Conservation (phyloP, 108 stramenopile genomes). For the Cyclotella kingstonii region DNA sequence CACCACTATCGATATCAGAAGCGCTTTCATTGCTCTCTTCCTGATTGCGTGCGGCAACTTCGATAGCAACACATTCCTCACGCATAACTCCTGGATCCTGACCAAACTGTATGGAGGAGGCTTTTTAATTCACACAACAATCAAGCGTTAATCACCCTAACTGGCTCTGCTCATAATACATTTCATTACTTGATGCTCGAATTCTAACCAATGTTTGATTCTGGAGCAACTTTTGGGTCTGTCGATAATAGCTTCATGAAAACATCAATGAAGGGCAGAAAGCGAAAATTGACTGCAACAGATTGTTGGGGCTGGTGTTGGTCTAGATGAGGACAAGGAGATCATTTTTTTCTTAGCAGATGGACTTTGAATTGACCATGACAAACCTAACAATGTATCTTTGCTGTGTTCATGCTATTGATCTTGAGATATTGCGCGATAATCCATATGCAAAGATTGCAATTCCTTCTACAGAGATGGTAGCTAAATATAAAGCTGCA, state of each 20-base stretch:
- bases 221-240: not conserved
- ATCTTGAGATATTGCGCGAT: not conserved
- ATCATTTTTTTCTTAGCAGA: not conserved
- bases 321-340: not conserved
- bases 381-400: not conserved
- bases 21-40: no score
- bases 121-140: slow-evolving; percentile 1
- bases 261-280: not conserved
- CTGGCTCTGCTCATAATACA: not conserved
- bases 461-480: slow-evolving; percentile 2
- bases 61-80: no score
- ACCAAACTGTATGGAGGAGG: no score
- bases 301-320: slow-evolving; percentile 6
- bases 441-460: not conserved
- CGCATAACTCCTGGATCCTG: no score
- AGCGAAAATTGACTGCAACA: not conserved
- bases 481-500: not conserved
- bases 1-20: no score
- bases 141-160: not conserved
- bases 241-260: not conserved
- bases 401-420: not conserved
- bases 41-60: no score
- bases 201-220: not conserved
- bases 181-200: not conserved
- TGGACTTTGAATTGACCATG: not conserved